These are phyloP conservation scores for Rossbeevera mucosa DNA, from an alignment of 768 basidiomycete species.

Conservation along the genomic window DNA sequence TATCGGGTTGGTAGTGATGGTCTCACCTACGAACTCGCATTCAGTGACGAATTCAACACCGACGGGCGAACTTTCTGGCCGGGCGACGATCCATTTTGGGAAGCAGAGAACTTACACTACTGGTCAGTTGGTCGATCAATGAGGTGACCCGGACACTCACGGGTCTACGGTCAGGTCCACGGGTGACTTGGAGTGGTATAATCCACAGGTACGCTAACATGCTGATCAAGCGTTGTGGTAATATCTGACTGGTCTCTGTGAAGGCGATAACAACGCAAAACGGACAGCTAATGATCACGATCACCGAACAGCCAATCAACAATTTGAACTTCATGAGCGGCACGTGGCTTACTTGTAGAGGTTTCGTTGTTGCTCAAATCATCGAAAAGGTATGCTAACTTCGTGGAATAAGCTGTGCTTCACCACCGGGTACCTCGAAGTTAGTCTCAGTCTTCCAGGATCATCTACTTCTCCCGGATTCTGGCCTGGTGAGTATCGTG, in stretches of 20 bases:
- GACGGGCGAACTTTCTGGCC: slow-evolving; percentile 71
- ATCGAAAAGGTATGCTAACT: slow-evolving; percentile 56
- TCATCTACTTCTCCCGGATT: slow-evolving; percentile 56
- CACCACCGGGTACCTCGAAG: slow-evolving; percentile 87
- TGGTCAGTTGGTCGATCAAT: slow-evolving; percentile 40
- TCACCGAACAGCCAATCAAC: slow-evolving; percentile 64
- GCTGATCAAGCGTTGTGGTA: neutral
- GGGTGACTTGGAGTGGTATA: slow-evolving; percentile 82
- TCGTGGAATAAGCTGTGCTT: slow-evolving; percentile 96
- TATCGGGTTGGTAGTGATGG: slow-evolving; percentile 72
- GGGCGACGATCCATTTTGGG: slow-evolving; percentile 83
- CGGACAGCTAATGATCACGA: slow-evolving; percentile 79
- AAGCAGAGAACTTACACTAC: slow-evolving; percentile 83
- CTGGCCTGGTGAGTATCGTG: slow-evolving; percentile 71
- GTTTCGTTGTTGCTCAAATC: slow-evolving; percentile 7
- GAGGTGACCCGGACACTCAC: slow-evolving; percentile 5
- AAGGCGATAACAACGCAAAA: slow-evolving; percentile 67
- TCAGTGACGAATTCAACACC: slow-evolving; percentile 81
- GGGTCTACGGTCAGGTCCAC: slow-evolving; percentile 42
- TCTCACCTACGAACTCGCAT: slow-evolving; percentile 73
- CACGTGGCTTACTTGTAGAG: slow-evolving; percentile 26
- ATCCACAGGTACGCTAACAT: slow-evolving; percentile 49
- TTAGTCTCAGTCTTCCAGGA: slow-evolving; percentile 73
- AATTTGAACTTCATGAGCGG: slow-evolving; percentile 83
- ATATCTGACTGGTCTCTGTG: slow-evolving; percentile 1